Base-by-base conservation (phyloP, 768 basidiomycete species). In the Rossbeevera mucosa region DNA sequence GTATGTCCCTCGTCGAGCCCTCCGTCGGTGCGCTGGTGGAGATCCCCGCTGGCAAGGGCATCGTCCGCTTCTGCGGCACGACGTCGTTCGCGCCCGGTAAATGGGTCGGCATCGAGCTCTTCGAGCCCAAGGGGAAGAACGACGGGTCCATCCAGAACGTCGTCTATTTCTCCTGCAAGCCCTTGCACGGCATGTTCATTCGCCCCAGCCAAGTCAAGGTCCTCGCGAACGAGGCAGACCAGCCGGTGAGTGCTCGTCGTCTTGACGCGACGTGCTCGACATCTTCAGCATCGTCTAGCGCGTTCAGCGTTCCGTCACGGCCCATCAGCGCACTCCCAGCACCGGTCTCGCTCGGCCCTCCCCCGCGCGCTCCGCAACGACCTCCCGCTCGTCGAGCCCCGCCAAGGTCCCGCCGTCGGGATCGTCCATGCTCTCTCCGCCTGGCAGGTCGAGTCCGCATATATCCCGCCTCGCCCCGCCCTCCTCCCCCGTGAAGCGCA, bases 51-150 rank as follows among this genome's bases (percentile, higher is more conserved):
- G 94, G 94, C 16, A 78, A 82, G 31, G 96, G 96, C 2, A 75
- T 86, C 43, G 87, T 97, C 43, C 80, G 94, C 21, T 99, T 93
- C 76, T 80, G 78, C 47, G 96, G 95, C 0, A 56, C 81, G 28
- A 94, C 95, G 0, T 76, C 79, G 2, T 97, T 97, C 67, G 80
- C 90, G 20, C 70, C 82, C 2, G 96, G 96, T 0, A 92, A 88
- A 77, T 99, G 95, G 95, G 79, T 96, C 46, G 96, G 96, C 9
- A 83, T 98, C 48, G 94, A 95, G 63, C 79, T 99, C 43, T 80
- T 78, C 51, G 85, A 86, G 61, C 71, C 81, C 7, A 86, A 81
- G 42, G 96, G 96, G 33, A 99, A 98, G 84, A 99, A 99, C 74
- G 91, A 98, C 60, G 96, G 96, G 1, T 80, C 83, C 1, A 88